Percentiles rank a stretch among this genome's conserved stretches.
phyloP scores from a whole-genome alignment of 805 yeast species.

The Yarrowia sp. region DNA sequence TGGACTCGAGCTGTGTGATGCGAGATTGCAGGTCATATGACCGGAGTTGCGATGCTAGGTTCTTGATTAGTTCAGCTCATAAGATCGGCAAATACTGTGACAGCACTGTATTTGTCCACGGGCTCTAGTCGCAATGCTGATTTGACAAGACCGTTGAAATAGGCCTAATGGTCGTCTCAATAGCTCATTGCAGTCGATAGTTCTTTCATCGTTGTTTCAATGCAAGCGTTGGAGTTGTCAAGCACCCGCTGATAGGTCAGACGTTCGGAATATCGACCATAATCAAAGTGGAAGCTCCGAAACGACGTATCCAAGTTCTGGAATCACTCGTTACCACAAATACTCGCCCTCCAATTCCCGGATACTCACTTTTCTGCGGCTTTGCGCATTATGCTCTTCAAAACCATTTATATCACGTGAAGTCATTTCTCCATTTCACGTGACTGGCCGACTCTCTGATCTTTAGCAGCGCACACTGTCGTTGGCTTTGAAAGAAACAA shows the following conservation, averaged over 20 bases:
- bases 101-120: no score
- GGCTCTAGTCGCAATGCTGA: no score
- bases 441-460: conserved; percentile 18
- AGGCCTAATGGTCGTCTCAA: no score
- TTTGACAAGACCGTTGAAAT: no score
- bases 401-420: conserved; percentile 35
- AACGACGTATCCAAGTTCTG: no score
- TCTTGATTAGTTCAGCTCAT: conserved; percentile 8
- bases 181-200: no score
- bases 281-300: no score
- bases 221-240: no score
- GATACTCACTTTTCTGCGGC: conserved; percentile 35
- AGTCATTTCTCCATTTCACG: conserved; percentile 37
- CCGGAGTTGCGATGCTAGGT: conserved; percentile 33
- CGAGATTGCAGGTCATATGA: conserved; percentile 18
- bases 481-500: conserved; percentile 12
- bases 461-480: conserved; percentile 12
- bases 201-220: no score
- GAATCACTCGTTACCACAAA: not conserved
- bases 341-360: not conserved
- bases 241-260: no score
- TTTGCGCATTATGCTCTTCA: conserved; percentile 31
- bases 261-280: no score
- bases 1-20: conserved; percentile 16
- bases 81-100: no score